Evolutionary conservation across 2,329 filamentous ascomycete genomes (phyloP).

Genomic region (Iodosphaeria phyllophila): DNA sequence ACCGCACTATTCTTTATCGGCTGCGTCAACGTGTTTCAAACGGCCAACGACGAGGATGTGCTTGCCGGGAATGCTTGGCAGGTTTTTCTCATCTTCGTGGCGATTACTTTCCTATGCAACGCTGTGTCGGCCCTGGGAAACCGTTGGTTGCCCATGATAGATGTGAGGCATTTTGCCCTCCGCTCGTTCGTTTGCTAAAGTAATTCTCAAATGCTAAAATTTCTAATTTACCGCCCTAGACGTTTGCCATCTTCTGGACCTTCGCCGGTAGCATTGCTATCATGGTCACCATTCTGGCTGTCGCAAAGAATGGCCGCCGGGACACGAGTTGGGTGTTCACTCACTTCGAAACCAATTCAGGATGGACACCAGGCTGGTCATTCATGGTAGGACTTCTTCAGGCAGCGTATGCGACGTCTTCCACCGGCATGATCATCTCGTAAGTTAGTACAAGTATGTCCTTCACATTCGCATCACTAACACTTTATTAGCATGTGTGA

Average conservation of each 20-base stretch:
- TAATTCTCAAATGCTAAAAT: slow-evolving; percentile 5
- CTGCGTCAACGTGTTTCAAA: slow-evolving; percentile 36
- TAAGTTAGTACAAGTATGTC: slow-evolving; percentile 19
- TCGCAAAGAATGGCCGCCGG: slow-evolving; percentile 51
- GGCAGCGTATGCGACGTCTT: slow-evolving; percentile 55
- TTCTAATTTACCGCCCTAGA: slow-evolving; percentile 21
- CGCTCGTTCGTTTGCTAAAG: slow-evolving; percentile 8
- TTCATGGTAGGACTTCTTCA: slow-evolving; percentile 57
- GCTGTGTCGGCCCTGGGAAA: slow-evolving; percentile 49
- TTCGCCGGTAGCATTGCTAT: slow-evolving; percentile 52
- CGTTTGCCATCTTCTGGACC: slow-evolving; percentile 57
- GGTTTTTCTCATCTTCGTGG: slow-evolving; percentile 53
- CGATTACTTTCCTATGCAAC: slow-evolving; percentile 44
- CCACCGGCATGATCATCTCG: slow-evolving; percentile 66
- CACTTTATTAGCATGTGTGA: slow-evolving; percentile 43
- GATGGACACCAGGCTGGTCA: slow-evolving; percentile 54
- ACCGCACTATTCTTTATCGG: slow-evolving; percentile 45
- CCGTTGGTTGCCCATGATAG: slow-evolving; percentile 44
- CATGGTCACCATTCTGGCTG: slow-evolving; percentile 38
- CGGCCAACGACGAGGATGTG: slow-evolving; percentile 15
- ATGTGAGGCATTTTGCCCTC: slow-evolving; percentile 31
- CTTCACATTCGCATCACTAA: background rate
- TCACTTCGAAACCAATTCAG: slow-evolving; percentile 49
- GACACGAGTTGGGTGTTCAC: slow-evolving; percentile 44
- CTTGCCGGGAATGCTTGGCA: slow-evolving; percentile 39